Evolutionary conservation across 1,139 yeast genomes (phyloP).

Genomic region (Casaregolazyma suthepensis): DNA sequence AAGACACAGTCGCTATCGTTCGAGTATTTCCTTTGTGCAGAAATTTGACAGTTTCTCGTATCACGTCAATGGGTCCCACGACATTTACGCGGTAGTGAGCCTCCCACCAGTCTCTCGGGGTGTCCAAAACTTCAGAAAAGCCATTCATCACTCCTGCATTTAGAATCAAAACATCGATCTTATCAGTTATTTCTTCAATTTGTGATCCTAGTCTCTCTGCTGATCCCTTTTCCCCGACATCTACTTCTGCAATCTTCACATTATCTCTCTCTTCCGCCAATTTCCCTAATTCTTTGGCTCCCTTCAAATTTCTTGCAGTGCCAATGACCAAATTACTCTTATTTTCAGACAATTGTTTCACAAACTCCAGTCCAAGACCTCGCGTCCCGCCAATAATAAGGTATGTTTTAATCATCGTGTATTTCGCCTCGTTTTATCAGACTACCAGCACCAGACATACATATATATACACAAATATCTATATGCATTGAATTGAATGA

Average conservation of each 20-base stretch:
- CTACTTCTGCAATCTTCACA: slow-evolving; percentile 24
- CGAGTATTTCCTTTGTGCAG: slow-evolving; percentile 19
- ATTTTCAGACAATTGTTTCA: slow-evolving; percentile 21
- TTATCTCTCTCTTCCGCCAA: slow-evolving; percentile 20
- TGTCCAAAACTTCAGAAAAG: slow-evolving; percentile 12
- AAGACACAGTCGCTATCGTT: slow-evolving; percentile 24
- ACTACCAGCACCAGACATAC: not conserved
- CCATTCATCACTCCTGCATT: slow-evolving; percentile 40
- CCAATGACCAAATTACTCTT: slow-evolving; percentile 30
- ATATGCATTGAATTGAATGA: too few species aligned
- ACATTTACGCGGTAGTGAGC: slow-evolving; percentile 29
- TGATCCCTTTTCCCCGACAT: slow-evolving; percentile 21
- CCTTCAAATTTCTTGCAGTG: slow-evolving; percentile 24
- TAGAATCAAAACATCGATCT: slow-evolving; percentile 47
- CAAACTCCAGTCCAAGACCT: slow-evolving; percentile 33
- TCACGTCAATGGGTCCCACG: slow-evolving; percentile 32
- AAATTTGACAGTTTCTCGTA: slow-evolving; percentile 18
- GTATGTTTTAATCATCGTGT: slow-evolving; percentile 13
- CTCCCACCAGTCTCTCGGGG: slow-evolving; percentile 28
- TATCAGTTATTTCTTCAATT: slow-evolving; percentile 17
- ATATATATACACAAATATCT: not conserved
- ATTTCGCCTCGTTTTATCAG: not conserved
- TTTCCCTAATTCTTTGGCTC: slow-evolving; percentile 1
- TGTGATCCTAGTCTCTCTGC: slow-evolving; percentile 18
- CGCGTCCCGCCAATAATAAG: slow-evolving; percentile 32